These are phyloP conservation scores for Arthrobotrys iridis DNA, from an alignment of 2,329 filamentous ascomycete genomes.

Conservation along the genomic window DNA sequence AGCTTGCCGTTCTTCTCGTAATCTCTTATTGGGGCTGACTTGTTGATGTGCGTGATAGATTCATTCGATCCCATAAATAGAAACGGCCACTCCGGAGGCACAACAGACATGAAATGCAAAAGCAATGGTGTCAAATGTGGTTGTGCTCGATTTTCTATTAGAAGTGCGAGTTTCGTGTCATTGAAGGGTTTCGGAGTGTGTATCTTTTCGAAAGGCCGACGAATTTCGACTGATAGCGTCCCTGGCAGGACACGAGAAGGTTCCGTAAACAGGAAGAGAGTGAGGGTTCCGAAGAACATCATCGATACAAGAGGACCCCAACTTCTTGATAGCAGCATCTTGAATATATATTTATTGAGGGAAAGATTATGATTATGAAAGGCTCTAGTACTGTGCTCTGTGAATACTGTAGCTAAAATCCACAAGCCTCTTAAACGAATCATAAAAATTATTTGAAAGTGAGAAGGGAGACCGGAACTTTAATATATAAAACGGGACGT, in stretches of 20 bases:
- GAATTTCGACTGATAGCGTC: constrained; percentile 31
- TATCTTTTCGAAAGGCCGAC: background rate
- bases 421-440: too few relatives aligned
- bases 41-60: constrained; percentile 63
- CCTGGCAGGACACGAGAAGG: constrained; percentile 11
- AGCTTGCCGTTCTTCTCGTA: constrained; percentile 56
- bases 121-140: constrained; percentile 62
- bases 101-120: constrained; percentile 68
- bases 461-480: too few relatives aligned
- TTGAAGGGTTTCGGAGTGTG: constrained; percentile 42
- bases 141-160: constrained; percentile 67
- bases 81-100: constrained; percentile 70
- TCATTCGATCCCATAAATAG: constrained; percentile 67
- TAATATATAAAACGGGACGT: too few relatives aligned
- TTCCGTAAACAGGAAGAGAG: constrained; percentile 16
- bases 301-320: constrained; percentile 13
- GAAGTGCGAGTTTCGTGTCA: constrained; percentile 65
- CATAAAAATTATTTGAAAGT: too few relatives aligned
- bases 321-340: constrained; percentile 13
- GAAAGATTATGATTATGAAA: too few relatives aligned
- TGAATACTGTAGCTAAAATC: too few relatives aligned
- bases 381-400: too few relatives aligned
- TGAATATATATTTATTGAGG: background rate
- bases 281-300: constrained; percentile 28
- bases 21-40: constrained; percentile 53